phyloP scores from a whole-genome alignment of 805 yeast genomes.

The Wickerhamia fluorescens region DNA sequence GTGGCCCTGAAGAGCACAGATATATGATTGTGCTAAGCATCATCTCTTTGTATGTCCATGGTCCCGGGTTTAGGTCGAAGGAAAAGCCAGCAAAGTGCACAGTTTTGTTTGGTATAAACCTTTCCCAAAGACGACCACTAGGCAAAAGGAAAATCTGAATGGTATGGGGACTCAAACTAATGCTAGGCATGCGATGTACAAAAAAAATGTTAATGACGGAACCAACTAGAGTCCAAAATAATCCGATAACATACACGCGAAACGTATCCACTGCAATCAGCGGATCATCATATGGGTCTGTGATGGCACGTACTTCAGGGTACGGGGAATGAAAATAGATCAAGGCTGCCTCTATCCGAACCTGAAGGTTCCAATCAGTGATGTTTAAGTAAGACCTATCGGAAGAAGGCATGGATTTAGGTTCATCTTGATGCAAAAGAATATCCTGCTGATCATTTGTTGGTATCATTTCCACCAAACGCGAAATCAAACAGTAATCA shows the following conservation, averaged over 20 bases:
- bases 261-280: constrained; percentile 43
- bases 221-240: constrained; percentile 47
- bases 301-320: constrained; percentile 61
- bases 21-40: constrained; percentile 38
- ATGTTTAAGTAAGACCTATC: constrained; percentile 6
- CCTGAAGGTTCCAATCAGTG: constrained; percentile 25
- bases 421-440: constrained; percentile 1
- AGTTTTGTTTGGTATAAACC: constrained; percentile 15
- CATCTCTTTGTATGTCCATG: constrained; percentile 40
- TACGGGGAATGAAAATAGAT: constrained; percentile 46
- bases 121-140: constrained; percentile 35
- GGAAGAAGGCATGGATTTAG: neutral
- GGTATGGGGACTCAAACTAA: constrained; percentile 28
- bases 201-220: constrained; percentile 52
- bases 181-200: constrained; percentile 45
- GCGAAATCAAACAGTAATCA: constrained; percentile 28
- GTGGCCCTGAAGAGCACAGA: constrained; percentile 33
- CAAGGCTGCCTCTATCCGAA: constrained; percentile 37
- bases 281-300: constrained; percentile 52
- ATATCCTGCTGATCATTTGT: constrained; percentile 6
- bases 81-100: constrained; percentile 16
- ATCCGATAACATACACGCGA: constrained; percentile 48
- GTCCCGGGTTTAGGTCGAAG: constrained; percentile 33
- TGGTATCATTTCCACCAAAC: constrained; percentile 16
- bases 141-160: constrained; percentile 35